Percentiles rank a stretch among this genome's conserved stretches.
phyloP scores from a whole-genome alignment of 768 basidiomycete genomes.

The Lactarius akahatsu region DNA sequence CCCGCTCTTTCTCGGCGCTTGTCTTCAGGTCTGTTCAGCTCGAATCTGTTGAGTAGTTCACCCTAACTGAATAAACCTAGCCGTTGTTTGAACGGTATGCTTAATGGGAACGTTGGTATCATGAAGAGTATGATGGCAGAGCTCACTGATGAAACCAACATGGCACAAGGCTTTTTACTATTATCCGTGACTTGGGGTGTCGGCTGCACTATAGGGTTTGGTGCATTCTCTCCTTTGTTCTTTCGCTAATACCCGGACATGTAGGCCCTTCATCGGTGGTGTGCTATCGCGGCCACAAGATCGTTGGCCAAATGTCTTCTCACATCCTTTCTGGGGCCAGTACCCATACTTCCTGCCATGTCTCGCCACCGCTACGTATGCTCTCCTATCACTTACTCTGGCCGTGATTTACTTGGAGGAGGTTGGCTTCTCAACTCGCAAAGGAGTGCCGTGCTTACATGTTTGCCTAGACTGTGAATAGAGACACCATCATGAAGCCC shows the following conservation, averaged over 20 bases:
- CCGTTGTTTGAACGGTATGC: background rate
- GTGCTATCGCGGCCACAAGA: slow-evolving; percentile 31
- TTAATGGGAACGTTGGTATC: background rate
- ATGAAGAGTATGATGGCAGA: slow-evolving; percentile 50
- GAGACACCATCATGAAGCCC: no score
- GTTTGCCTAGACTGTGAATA: no score
- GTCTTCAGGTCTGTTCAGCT: slow-evolving; percentile 31
- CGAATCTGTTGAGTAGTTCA: slow-evolving; percentile 29
- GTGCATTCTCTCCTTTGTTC: no score
- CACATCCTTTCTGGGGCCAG: slow-evolving; percentile 28
- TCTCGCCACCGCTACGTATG: background rate
- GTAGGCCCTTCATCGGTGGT: slow-evolving; percentile 30
- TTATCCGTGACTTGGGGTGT: slow-evolving; percentile 34
- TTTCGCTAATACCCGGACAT: slow-evolving; percentile 26
- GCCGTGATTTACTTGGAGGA: slow-evolving; percentile 14
- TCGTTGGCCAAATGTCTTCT: slow-evolving; percentile 28
- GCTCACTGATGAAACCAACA: slow-evolving; percentile 60
- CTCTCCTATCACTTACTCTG: background rate
- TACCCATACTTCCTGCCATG: slow-evolving; percentile 34
- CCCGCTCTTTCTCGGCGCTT: slow-evolving; percentile 37
- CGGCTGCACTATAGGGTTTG: slow-evolving; percentile 17
- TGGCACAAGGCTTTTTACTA: slow-evolving; percentile 41
- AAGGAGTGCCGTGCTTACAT: background rate
- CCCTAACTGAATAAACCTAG: slow-evolving; percentile 56
- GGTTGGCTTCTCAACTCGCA: background rate